Evolutionary conservation across 495 filamentous ascomycete genomes (phyloP).

Genomic region (Penicillium paxilli): DNA sequence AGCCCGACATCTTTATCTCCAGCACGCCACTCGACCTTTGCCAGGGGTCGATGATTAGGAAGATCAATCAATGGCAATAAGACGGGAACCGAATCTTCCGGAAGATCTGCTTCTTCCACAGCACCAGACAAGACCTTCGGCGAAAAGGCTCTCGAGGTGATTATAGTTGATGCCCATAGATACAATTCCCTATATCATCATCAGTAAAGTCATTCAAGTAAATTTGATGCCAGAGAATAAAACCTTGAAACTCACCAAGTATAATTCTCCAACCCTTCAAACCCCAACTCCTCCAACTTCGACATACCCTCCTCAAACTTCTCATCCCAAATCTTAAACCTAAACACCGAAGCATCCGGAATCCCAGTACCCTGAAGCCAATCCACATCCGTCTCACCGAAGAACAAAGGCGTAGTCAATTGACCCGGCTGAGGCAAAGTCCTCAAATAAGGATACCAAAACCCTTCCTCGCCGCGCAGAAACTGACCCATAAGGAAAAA

Average conservation of each 20-base stretch:
- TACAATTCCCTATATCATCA: constrained; percentile 56
- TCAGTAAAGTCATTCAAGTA: constrained; percentile 9
- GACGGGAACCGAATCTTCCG: constrained; percentile 46
- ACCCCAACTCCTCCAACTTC: constrained; percentile 36
- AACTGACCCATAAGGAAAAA: constrained; percentile 63
- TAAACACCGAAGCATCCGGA: constrained; percentile 42
- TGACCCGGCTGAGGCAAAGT: constrained; percentile 54
- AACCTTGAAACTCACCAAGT: constrained; percentile 38
- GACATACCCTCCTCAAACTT: constrained; percentile 48
- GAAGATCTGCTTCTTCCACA: constrained; percentile 28
- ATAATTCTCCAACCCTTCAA: constrained; percentile 33
- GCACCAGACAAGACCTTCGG: constrained; percentile 44
- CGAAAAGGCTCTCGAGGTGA: constrained; percentile 58
- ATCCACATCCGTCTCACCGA: constrained; percentile 52
- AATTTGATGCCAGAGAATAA: neutral
- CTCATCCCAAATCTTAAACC: constrained; percentile 43
- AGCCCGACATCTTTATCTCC: constrained; percentile 47
- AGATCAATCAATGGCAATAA: constrained; percentile 64
- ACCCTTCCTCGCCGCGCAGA: constrained; percentile 45
- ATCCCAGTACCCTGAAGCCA: constrained; percentile 64
- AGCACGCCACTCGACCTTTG: constrained; percentile 63
- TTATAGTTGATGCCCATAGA: constrained; percentile 64
- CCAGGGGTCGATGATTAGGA: constrained; percentile 57
- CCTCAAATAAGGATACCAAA: constrained; percentile 64
- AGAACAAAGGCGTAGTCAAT: constrained; percentile 60